These are phyloP conservation scores for Solanum bulbocastanum DNA, from an alignment of 257 asterid species.

Conservation along the genomic window DNA sequence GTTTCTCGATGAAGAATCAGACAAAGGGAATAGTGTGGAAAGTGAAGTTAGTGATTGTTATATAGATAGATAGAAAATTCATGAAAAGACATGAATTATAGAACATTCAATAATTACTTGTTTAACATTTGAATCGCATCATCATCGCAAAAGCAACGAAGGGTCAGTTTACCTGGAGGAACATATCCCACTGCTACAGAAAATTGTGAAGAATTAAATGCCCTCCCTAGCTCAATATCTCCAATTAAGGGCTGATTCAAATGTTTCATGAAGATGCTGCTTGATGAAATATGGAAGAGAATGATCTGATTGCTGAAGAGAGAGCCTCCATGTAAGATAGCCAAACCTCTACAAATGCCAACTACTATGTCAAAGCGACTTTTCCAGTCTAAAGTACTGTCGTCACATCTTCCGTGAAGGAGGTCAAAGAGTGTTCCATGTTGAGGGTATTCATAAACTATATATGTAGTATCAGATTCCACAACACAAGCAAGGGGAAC, in stretches of 20 bases:
- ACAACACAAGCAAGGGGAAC: neutral
- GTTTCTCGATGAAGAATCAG: neutral
- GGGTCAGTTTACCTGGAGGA: slow-evolving; percentile 6
- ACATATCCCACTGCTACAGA: neutral
- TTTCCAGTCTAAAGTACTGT: neutral
- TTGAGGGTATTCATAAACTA: neutral
- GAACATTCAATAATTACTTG: neutral
- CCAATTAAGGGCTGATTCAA: neutral
- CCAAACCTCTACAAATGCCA: neutral
- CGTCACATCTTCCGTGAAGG: neutral
- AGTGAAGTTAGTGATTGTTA: neutral
- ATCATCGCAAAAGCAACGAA: neutral
- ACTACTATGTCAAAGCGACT: neutral
- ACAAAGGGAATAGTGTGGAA: neutral
- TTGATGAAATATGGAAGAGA: neutral
- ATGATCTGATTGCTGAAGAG: neutral
- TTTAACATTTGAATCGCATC: neutral
- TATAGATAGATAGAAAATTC: neutral
- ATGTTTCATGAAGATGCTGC: neutral
- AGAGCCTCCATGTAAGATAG: neutral
- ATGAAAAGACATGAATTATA: neutral
- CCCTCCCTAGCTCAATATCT: neutral
- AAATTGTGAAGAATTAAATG: neutral
- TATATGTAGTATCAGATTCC: neutral
- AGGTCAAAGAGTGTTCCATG: slow-evolving; percentile 2